Conservation (phyloP, 768 basidiomycete species). For the Lactarius sanguifluus region DNA sequence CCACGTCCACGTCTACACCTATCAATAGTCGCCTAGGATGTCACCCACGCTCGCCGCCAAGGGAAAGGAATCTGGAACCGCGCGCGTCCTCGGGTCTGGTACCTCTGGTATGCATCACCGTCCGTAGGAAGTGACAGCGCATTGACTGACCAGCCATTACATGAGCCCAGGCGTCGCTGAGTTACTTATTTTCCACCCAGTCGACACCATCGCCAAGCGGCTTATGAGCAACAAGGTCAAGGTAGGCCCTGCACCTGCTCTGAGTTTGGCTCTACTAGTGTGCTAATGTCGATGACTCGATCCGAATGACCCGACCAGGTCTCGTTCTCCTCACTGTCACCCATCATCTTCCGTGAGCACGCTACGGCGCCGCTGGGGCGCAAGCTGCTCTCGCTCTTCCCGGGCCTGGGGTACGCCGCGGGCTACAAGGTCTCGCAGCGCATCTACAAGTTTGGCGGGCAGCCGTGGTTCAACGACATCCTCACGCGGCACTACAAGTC, state of each 20-base stretch:
- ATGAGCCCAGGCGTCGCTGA: constrained; percentile 78
- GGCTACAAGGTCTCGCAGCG: constrained; percentile 96
- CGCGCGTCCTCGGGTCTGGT: constrained; percentile 89
- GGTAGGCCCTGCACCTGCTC: constrained; percentile 40
- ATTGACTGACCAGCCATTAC: not conserved
- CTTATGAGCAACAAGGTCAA: constrained; percentile 96
- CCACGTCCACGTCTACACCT: constrained; percentile 2
- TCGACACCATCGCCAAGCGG: constrained; percentile 97
- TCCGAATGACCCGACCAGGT: constrained; percentile 45
- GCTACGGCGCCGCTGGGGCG: constrained; percentile 63
- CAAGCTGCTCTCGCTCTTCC: constrained; percentile 91
- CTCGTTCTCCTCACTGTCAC: constrained; percentile 57
- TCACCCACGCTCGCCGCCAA: constrained; percentile 48
- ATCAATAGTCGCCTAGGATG: constrained; percentile 38
- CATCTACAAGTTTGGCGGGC: constrained; percentile 97
- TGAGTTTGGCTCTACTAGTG: not conserved
- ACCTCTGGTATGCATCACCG: constrained; percentile 65
- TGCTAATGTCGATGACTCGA: not conserved
- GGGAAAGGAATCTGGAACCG: constrained; percentile 82
- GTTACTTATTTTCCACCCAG: constrained; percentile 91
- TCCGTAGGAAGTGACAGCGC: not conserved
- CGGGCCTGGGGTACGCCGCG: constrained; percentile 95
- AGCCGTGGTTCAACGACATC: constrained; percentile 96
- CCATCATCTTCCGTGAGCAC: constrained; percentile 86
- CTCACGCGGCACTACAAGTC: constrained; percentile 79